Conservation (phyloP, 139 green algal genomes). For the Pycnococcus provasolii region DNA sequence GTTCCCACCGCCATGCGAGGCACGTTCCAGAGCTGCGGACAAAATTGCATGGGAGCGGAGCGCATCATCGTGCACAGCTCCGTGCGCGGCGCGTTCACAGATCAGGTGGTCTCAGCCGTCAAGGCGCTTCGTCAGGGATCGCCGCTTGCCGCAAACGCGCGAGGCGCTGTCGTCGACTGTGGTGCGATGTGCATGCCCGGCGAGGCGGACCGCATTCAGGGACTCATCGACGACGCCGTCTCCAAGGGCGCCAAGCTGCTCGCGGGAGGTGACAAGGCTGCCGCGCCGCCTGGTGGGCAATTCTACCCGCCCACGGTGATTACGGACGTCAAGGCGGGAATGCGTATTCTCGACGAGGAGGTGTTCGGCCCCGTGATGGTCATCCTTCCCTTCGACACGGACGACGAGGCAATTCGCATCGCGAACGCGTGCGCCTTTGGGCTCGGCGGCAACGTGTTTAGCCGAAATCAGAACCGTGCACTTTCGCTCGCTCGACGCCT, state of each 20-base stretch:
- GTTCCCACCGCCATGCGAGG: constrained; percentile 56
- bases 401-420: constrained; percentile 78
- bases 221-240: constrained; percentile 81
- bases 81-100: constrained; percentile 49
- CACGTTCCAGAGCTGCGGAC: constrained; percentile 80
- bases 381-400: constrained; percentile 38
- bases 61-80: constrained; percentile 80
- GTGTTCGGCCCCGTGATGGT: constrained; percentile 89
- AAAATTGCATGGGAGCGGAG: constrained; percentile 94
- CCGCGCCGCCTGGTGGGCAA: constrained; percentile 41
- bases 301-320: constrained; percentile 94
- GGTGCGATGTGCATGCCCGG: constrained; percentile 91
- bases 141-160: constrained; percentile 18
- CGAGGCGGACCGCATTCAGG: constrained; percentile 66
- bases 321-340: constrained; percentile 51
- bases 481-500: constrained; percentile 43
- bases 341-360: constrained; percentile 63
- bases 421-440: constrained; percentile 93
- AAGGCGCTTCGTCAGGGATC: constrained; percentile 34
- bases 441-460: constrained; percentile 82
- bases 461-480: constrained; percentile 39
- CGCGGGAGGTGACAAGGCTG: constrained; percentile 48
- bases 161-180: constrained; percentile 51
- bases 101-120: constrained; percentile 32
- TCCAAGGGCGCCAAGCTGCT: constrained; percentile 61